Conservation (phyloP, 352 stramenopile genomes). For the Phytophthora citrophthora region DNA sequence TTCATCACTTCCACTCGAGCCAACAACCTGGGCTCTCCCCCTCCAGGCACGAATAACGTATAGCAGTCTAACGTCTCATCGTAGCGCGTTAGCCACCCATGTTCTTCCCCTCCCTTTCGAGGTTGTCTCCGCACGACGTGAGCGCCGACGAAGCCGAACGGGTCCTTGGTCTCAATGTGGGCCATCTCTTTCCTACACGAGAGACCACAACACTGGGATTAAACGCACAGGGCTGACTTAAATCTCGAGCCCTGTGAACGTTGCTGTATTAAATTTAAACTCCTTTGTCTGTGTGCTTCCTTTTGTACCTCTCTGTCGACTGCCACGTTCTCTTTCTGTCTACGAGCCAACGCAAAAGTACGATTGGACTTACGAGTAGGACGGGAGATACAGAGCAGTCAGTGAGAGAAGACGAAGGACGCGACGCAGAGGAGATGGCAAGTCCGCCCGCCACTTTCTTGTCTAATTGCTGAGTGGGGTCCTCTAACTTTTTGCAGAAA, state of each 20-base stretch:
- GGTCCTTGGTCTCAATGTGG: constrained; percentile 58
- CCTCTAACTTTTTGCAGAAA: neutral
- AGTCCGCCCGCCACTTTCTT: constrained; percentile 6
- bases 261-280: constrained; percentile 12
- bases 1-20: constrained; percentile 68
- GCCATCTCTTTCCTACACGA: constrained; percentile 30
- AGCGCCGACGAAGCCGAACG: constrained; percentile 68
- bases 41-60: constrained; percentile 64
- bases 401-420: constrained; percentile 2
- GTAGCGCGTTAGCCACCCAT: constrained; percentile 79
- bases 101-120: constrained; percentile 34
- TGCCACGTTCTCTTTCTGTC: constrained; percentile 18
- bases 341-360: constrained; percentile 18
- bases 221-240: constrained; percentile 10
- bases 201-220: constrained; percentile 1
- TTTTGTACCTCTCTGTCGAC: constrained; percentile 10
- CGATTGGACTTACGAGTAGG: constrained; percentile 24
- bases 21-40: constrained; percentile 37
- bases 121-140: constrained; percentile 51
- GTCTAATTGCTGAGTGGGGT: constrained; percentile 15
- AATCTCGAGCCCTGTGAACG: constrained; percentile 17
- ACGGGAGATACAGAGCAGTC: constrained; percentile 17
- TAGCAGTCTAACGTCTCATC: constrained; percentile 67
- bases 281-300: constrained; percentile 7
- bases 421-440: constrained; percentile 1